Conservation (phyloP, 2,329 filamentous ascomycete species). For the Aureobasidium sp. region DNA sequence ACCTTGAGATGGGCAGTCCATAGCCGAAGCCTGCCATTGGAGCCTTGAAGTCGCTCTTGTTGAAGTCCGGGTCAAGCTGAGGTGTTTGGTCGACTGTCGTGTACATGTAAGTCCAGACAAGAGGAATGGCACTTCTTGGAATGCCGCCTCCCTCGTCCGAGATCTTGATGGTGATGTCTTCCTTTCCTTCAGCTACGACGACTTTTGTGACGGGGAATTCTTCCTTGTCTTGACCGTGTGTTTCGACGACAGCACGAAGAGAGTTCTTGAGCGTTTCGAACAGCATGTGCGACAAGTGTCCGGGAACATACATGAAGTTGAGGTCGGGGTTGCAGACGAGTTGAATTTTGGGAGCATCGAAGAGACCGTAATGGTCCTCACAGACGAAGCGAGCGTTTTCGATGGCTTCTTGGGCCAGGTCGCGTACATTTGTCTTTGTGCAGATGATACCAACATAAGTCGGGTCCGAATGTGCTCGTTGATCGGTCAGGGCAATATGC, state of each 20-base stretch:
- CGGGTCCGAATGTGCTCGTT: constrained; percentile 79
- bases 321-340: constrained; percentile 90
- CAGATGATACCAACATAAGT: constrained; percentile 98
- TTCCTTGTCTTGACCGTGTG: constrained; percentile 88
- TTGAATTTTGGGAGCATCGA: constrained; percentile 93
- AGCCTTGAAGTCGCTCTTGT: constrained; percentile 98
- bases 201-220: constrained; percentile 96
- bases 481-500: constrained; percentile 93
- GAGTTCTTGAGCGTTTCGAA: constrained; percentile 99
- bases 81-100: constrained; percentile 96
- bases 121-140: constrained; percentile 80
- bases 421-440: constrained; percentile 93
- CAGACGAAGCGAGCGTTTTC: constrained; percentile 99
- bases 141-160: constrained; percentile 96
- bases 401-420: constrained; percentile 93
- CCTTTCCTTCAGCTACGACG: constrained; percentile 93
- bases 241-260: constrained; percentile 90
- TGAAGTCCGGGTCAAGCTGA: constrained; percentile 91
- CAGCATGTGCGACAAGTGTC: constrained; percentile 98
- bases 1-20: constrained; percentile 82
- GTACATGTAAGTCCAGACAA: constrained; percentile 99
- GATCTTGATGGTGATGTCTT: constrained; percentile 98
- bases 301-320: constrained; percentile 99
- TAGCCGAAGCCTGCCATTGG: constrained; percentile 99
- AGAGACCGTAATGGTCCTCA: constrained; percentile 95